Evolutionary conservation across 1,139 yeast genomes (phyloP).

Genomic region (Arxiozyma slooffiae): DNA sequence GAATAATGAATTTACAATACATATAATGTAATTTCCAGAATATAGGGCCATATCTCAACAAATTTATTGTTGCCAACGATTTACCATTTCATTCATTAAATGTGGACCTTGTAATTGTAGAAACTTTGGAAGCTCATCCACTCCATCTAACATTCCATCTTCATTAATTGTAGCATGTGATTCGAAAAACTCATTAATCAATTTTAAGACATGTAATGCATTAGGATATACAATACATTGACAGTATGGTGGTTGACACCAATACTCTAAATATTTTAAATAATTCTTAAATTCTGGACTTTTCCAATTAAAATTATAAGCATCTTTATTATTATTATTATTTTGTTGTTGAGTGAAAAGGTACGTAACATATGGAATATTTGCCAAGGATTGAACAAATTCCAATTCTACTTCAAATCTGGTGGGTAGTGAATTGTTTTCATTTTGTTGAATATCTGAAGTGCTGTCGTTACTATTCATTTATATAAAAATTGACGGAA

Average conservation of each 20-base stretch:
- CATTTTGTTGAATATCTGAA: neutral
- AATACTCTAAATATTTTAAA: constrained; percentile 54
- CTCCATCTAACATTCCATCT: constrained; percentile 27
- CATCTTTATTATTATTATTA: neutral
- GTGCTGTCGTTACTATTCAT: neutral
- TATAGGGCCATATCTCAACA: constrained; percentile 21
- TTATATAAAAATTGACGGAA: neutral
- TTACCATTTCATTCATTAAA: constrained; percentile 68
- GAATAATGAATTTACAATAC: too few relatives aligned
- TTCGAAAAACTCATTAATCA: constrained; percentile 37
- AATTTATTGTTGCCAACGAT: constrained; percentile 46
- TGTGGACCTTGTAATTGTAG: constrained; percentile 49
- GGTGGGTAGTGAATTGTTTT: constrained; percentile 37
- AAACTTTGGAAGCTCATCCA: constrained; percentile 46
- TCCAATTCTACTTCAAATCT: constrained; percentile 70
- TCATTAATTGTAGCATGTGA: constrained; percentile 21
- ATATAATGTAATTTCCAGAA: neutral
- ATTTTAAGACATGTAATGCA: constrained; percentile 50
- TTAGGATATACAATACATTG: constrained; percentile 65
- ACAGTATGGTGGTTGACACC: constrained; percentile 58
- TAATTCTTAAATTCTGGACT: constrained; percentile 44
- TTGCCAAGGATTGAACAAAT: constrained; percentile 69
- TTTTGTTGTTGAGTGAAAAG: constrained; percentile 38
- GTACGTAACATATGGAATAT: constrained; percentile 59
- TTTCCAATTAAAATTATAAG: constrained; percentile 33